Evolutionary conservation across 1,139 yeast genomes (phyloP).

Genomic region (Candida mesenterica): DNA sequence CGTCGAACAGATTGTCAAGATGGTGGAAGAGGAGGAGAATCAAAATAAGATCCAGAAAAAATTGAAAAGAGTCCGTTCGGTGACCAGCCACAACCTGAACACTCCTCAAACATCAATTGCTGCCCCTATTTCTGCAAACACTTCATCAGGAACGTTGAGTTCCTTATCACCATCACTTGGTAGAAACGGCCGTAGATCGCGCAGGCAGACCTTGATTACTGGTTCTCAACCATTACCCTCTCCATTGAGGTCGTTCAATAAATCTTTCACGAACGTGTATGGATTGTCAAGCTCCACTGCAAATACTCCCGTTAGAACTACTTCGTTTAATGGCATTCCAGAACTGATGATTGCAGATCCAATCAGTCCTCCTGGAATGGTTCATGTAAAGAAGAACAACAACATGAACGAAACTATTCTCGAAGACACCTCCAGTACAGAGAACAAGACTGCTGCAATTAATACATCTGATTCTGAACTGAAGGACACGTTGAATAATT

Average conservation of each 20-base stretch:
- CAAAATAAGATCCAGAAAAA: conserved; percentile 14
- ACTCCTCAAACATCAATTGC: conserved; percentile 1
- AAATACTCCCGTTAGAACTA: conserved; percentile 39
- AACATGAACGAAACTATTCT: conserved; percentile 9
- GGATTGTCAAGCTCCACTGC: conserved; percentile 42
- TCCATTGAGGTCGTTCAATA: conserved; percentile 46
- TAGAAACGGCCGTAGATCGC: conserved; percentile 53
- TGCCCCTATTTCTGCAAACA: conserved; percentile 5
- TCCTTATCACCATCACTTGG: conserved; percentile 39
- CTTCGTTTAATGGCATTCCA: conserved; percentile 13
- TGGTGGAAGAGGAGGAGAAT: conserved; percentile 32
- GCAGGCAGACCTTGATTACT: conserved; percentile 76
- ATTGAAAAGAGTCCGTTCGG: conserved; percentile 12
- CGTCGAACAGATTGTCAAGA: conserved; percentile 32
- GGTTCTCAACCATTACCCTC: conserved; percentile 87
- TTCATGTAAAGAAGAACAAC: conserved; percentile 10
- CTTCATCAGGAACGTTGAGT: conserved; percentile 4
- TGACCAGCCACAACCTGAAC: background rate
- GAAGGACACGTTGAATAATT: conserved; percentile 33
- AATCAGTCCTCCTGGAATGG: conserved; percentile 12
- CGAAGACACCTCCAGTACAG: conserved; percentile 6
- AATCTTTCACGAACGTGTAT: conserved; percentile 32
- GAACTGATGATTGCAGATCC: conserved; percentile 6
- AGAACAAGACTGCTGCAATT: background rate
- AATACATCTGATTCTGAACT: background rate